Evolutionary conservation across 2,329 filamentous ascomycete species (phyloP), one percentile per base, ranked within the genome.

Genomic region (Paecilomyces niveus): DNA sequence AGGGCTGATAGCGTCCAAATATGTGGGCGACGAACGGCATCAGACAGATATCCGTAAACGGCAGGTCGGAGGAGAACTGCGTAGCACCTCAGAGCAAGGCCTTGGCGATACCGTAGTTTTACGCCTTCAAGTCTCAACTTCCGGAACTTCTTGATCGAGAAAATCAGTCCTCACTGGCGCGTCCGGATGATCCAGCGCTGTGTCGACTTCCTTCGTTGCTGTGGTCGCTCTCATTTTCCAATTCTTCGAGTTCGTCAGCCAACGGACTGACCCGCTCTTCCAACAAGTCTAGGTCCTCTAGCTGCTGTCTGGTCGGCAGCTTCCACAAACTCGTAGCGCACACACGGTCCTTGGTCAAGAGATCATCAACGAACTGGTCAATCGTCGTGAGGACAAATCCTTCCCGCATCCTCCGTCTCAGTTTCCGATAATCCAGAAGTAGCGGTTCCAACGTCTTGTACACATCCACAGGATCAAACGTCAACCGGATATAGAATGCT

Each of bases 281-380:
- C 68, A 99, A 70, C 67, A 92, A 75, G 64, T 96, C 94, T 72
- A 96, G 70, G 72, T 99, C 94, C 77, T 99, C 94, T 63, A 99
- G 72, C 55, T 90, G 83, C 63, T 89, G 86, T 65, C 94, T 81
- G 60, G 86, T 86, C 3, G 92, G 90, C 81, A 99, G 83, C 78
- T 96, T 96, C 86, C 91, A 95, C 65, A 99, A 71, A 69, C 88
- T 95, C 2, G 94, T 97, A 39, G 87, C 93, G 70, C 93, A 97
- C 0, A 97, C 88, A 56, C 94, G 83, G 58, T 95, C 90, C 75
- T 96, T 96, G 0, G 85, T 89, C 62, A 99, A 79, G 64, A 99
- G 76, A 61, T 97, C 92, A 72, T 99, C 94, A 57, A 97, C 85
- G 72, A 99, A 97, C 66, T 93, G 88, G 74, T 99, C 94, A 75